Conservation (phyloP, 257 asterid genomes). For the Salvia miltiorrhiza region DNA sequence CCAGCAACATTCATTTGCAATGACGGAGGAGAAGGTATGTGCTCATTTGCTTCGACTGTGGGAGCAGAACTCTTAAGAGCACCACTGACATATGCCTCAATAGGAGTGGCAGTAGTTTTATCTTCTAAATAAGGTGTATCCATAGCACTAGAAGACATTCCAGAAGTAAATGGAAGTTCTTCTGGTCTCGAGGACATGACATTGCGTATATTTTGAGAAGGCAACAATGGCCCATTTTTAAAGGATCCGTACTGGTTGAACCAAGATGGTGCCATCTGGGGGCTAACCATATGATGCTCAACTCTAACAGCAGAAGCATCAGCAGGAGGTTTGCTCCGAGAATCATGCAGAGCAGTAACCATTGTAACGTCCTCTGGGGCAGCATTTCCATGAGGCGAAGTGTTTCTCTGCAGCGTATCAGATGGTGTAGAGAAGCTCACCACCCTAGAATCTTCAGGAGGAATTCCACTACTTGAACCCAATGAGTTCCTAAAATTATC, state of each 20-base stretch:
- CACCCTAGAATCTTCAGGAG: constrained; percentile 45
- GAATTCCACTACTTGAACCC: constrained; percentile 34
- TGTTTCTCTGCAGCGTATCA: constrained; percentile 35
- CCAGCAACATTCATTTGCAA: constrained; percentile 29
- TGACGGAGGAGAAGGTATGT: constrained; percentile 34
- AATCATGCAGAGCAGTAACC: constrained; percentile 23
- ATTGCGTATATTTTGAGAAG: constrained; percentile 35
- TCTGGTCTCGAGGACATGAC: constrained; percentile 34
- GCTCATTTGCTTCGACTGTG: constrained; percentile 25
- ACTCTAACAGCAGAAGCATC: constrained; percentile 23
- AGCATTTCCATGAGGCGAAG: constrained; percentile 45
- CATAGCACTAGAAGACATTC: constrained; percentile 41
- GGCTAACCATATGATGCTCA: constrained; percentile 34
- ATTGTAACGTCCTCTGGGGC: constrained; percentile 36
- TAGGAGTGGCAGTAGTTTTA: constrained; percentile 33
- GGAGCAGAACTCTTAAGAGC: constrained; percentile 33
- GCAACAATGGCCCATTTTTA: constrained; percentile 52
- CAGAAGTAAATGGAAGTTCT: constrained; percentile 43
- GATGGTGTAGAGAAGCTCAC: constrained; percentile 38
- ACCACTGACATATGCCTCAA: constrained; percentile 34
- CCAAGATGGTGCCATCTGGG: constrained; percentile 89
- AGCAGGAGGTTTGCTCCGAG: constrained; percentile 26
- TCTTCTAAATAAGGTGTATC: constrained; percentile 41
- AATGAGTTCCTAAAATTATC: constrained; percentile 35
- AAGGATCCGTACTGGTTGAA: constrained; percentile 64